Evolutionary conservation across 192 early-diverging fungal species (phyloP), one percentile per base, ranked within the genome.

Genomic region (Mortierella antarctica): DNA sequence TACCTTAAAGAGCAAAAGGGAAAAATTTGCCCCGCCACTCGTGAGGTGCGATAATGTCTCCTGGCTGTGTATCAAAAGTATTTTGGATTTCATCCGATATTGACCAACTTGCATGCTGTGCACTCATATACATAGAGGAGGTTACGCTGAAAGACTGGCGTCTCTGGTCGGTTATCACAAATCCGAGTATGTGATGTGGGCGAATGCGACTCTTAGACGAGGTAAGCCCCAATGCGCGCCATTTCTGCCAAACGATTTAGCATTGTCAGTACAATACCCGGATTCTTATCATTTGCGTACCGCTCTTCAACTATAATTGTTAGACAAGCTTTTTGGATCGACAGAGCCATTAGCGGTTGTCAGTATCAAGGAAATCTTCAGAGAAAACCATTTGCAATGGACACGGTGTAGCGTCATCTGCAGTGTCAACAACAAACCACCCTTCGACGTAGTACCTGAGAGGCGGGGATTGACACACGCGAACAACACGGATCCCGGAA

Each of bases 181-280:
- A 48, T 80, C 77, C 4, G 77, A 80, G 54, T 68, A 72, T 49
- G 55, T 48, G 0, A 63, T 72, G 58, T 80, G 77, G 77, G 59
- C 65, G 1, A 80, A 67, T 23, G 58, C 70, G 9, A 64, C 49
- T 20, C 39, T 67, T 17, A 23, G 77, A 62, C 8, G 59, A 49
- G 64, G 76, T 79, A 71, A 10, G 49, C 62, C 71, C 57, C 23
- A 17, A 62, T 61, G n/a, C 6, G 41, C 23, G 66, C 71, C 48
- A 69, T 54, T 52, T 66, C 65, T 12, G 67, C 77, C 50, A 65
- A 80, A 5, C 77, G 70, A 2, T 4, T 80, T 17, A 70, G 49
- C 3, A n/a, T 59, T 7, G 48, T 72, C 4, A 65, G 58, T 41
- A 41, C 1, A 31, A 3, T 31, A 31, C 31, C 31, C 31, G 31